Evolutionary conservation across 2,329 filamentous ascomycete genomes (phyloP).

Genomic region (Xylaria sp.): DNA sequence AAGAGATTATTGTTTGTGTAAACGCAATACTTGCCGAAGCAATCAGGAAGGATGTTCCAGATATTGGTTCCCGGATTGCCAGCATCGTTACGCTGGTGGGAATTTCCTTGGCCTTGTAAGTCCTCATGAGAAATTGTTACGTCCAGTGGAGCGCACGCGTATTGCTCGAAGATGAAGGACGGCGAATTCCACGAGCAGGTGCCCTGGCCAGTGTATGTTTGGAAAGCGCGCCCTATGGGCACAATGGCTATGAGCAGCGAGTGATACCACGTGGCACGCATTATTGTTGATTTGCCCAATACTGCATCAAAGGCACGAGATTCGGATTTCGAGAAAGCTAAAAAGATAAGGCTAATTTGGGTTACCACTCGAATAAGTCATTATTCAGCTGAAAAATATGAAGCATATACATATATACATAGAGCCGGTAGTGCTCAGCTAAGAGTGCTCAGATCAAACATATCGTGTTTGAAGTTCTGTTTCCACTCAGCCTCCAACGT

Average conservation of each 20-base stretch:
- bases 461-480: conserved; percentile 14
- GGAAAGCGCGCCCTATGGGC: not conserved
- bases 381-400: not conserved
- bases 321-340: not conserved
- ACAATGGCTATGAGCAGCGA: conserved; percentile 1
- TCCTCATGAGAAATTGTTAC: not conserved
- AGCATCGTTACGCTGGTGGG: not conserved
- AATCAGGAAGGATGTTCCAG: conserved; percentile 28
- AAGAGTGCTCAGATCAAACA: conserved; percentile 21
- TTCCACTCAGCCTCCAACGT: conserved; percentile 16
- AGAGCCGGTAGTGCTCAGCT: not conserved
- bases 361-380: not conserved
- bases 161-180: not conserved
- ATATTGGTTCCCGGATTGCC: not conserved
- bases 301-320: not conserved
- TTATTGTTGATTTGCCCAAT: not conserved
- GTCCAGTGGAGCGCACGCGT: not conserved
- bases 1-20: conserved; percentile 33
- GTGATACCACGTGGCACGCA: not conserved
- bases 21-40: conserved; percentile 38
- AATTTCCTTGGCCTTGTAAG: not conserved
- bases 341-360: not conserved
- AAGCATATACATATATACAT: not conserved
- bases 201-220: not conserved
- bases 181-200: conserved; percentile 19